Conservation (phyloP, 2,329 filamentous ascomycete genomes). For the Cadophora malorum region DNA sequence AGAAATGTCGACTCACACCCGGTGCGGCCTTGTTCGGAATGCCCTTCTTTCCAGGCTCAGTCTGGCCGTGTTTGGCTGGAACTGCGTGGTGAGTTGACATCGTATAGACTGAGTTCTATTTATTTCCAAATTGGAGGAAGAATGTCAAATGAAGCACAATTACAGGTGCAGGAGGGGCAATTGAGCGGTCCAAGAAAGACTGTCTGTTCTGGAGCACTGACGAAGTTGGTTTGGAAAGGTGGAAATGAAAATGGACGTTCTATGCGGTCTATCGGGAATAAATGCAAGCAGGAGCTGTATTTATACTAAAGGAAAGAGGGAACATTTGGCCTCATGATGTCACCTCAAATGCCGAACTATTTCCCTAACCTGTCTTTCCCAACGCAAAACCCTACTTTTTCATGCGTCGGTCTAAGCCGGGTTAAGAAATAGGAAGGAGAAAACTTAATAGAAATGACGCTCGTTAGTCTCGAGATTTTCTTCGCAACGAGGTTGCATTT, state of each 20-base stretch:
- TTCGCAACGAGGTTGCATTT: neutral
- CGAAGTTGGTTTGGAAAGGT: neutral
- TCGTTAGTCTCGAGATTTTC: too few species aligned
- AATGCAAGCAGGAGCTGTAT: neutral
- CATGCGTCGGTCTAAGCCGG: neutral
- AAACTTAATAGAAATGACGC: neutral
- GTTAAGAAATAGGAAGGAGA: neutral
- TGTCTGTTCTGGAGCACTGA: neutral
- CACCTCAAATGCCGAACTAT: slow-evolving; percentile 17
- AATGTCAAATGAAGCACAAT: neutral
- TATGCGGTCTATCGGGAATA: too few species aligned
- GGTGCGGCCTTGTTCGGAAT: slow-evolving; percentile 39
- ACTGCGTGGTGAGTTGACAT: slow-evolving; percentile 38
- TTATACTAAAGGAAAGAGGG: neutral
- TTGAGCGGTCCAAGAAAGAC: neutral
- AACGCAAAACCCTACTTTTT: slow-evolving; percentile 3
- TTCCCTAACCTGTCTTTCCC: neutral
- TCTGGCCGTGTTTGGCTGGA: slow-evolving; percentile 31
- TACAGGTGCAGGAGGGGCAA: neutral
- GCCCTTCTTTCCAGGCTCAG: slow-evolving; percentile 20
- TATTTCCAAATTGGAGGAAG: neutral
- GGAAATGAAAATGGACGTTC: neutral
- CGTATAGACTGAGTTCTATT: slow-evolving; percentile 1
- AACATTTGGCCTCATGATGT: slow-evolving; percentile 24
- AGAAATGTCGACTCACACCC: slow-evolving; percentile 26